Evolutionary conservation across 148 eudicot genomes (phyloP), one percentile per base, ranked within the genome.

Genomic region (Tetragonia tetragonoides): DNA sequence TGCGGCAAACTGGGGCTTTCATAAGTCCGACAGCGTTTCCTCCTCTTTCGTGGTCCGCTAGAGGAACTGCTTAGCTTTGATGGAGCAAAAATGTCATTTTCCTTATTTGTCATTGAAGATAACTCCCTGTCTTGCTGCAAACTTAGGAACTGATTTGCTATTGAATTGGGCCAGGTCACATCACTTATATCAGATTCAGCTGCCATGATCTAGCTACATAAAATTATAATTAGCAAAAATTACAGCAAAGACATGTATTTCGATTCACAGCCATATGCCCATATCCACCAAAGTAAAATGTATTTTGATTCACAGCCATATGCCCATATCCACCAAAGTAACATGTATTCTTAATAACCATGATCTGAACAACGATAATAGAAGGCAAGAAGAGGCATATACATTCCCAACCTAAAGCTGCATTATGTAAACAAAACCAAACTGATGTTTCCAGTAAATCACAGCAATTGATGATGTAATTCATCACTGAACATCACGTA

Each of bases 1-100:
- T 70, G 79, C 73, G 68, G 78, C 21, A 72, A n/a, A 71, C 23
- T 69, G 28, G 70, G 65, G 18, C 46, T 34, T 65, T 74, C 75
- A 68, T 72, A 73, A 75, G 72, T 66, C 56, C 67, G 75, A 75
- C 83, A 76, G 28, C 76, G 80, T 77, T 85, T 83, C 74, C 77
- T 78, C 72, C 79, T 76, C 14, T 75, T 77, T 38, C 11, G 68
- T 42, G 84, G 61, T 80, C 62, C 78, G 2, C 41, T 73, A 63
- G 56, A 75, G 47, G 74, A 75, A 77, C 68, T 67, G 68, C 76
- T 66, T 37, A 8, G 24, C 38, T 72, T 49, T 53, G 77, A 38
- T 49, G 47, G 8, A 61, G 71, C 54, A 53, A 71, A 60, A 79
- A 28, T n/a, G 24, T 11, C 40, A 14, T 46, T 76, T 44, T 10